A percentile compares a stretch with the other conserved stretches of the same genome.
These are phyloP conservation scores for Aleurites moluccanus DNA, from an alignment of 441 rosid species.

Conservation along the genomic window DNA sequence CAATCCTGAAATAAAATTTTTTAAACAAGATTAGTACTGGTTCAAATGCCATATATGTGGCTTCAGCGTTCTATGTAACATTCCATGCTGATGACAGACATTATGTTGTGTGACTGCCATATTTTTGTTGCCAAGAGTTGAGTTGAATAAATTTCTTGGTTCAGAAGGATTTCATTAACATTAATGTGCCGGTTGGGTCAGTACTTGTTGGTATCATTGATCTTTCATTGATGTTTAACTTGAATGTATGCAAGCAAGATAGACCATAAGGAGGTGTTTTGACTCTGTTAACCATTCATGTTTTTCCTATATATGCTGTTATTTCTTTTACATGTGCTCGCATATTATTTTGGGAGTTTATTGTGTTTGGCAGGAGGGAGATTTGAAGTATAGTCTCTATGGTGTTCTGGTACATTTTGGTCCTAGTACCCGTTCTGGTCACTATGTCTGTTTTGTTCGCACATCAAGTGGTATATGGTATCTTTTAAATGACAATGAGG, in stretches of 20 bases:
- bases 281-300: neutral
- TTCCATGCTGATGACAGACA: neutral
- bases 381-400: slow-evolving; percentile 85
- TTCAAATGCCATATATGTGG: no score
- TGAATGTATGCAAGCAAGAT: no score
- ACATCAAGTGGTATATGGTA: slow-evolving; percentile 94
- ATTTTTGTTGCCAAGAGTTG: neutral
- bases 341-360: neutral
- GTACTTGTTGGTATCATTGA: no score
- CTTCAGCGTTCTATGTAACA: neutral
- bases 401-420: slow-evolving; percentile 95
- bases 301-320: neutral
- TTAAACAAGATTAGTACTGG: neutral
- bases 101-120: neutral
- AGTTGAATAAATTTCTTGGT: neutral
- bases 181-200: no score
- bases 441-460: slow-evolving; percentile 87
- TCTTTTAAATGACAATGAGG: slow-evolving; percentile 89
- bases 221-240: no score
- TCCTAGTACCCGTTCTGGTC: slow-evolving; percentile 84
- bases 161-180: neutral
- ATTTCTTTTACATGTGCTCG: neutral
- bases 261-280: neutral
- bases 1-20: neutral
- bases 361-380: slow-evolving; percentile 67